A percentile compares a stretch with the other conserved stretches of the same genome.
Conservation (phyloP, 345 rosid species). For the Mallotus nudiflorus region DNA sequence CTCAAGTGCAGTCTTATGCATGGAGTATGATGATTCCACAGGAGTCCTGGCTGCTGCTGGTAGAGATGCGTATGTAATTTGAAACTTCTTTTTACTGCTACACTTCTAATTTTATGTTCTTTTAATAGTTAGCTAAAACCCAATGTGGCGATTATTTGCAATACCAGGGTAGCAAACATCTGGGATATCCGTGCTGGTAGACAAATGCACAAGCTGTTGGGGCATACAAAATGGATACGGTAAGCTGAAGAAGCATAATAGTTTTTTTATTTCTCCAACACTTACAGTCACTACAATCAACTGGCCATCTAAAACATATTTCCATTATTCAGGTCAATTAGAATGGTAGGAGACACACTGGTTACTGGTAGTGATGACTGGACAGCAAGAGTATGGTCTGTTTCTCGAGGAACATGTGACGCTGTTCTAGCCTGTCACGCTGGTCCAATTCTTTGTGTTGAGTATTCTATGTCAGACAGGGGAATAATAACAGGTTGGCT, state of each 20-base stretch:
- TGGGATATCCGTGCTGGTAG: slow-evolving; percentile 98
- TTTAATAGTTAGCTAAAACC: slow-evolving; percentile 5
- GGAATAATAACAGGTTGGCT: slow-evolving; percentile 90
- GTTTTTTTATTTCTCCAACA: slow-evolving; percentile 10
- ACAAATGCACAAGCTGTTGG: slow-evolving; percentile 95
- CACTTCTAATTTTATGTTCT: neutral
- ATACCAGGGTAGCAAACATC: slow-evolving; percentile 79
- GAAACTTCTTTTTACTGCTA: neutral
- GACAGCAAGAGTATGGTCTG: slow-evolving; percentile 99
- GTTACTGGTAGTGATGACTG: slow-evolving; percentile 99
- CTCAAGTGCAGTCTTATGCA: slow-evolving; percentile 83
- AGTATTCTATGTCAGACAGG: slow-evolving; percentile 72
- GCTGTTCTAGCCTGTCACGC: slow-evolving; percentile 97
- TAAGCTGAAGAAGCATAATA: slow-evolving; percentile 37
- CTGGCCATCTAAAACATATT: slow-evolving; percentile 9
- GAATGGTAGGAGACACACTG: slow-evolving; percentile 95
- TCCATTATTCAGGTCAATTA: slow-evolving; percentile 67
- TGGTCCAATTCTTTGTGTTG: slow-evolving; percentile 83
- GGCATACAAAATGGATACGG: slow-evolving; percentile 98
- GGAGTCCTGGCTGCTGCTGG: slow-evolving; percentile 98
- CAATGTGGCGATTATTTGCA: slow-evolving; percentile 25
- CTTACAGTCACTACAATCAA: slow-evolving; percentile 10
- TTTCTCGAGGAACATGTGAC: slow-evolving; percentile 86
- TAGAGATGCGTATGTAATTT: slow-evolving; percentile 82
- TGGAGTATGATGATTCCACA: slow-evolving; percentile 96